phyloP scores from a whole-genome alignment of 768 basidiomycete genomes.

The Rubroboletus satanas region DNA sequence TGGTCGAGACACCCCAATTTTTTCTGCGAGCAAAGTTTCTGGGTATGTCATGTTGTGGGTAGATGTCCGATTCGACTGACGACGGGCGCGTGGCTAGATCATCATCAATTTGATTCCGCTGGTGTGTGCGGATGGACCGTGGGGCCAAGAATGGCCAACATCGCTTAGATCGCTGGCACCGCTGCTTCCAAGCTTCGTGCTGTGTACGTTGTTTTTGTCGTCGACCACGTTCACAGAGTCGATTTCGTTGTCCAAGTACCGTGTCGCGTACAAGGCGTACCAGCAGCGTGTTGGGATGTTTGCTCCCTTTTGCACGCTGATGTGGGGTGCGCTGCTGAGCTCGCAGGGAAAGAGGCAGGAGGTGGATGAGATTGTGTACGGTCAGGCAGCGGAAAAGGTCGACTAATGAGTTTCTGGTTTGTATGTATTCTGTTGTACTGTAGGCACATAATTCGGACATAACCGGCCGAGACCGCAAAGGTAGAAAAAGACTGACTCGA shows the following conservation, averaged over 20 bases:
- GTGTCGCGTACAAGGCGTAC: slow-evolving; percentile 65
- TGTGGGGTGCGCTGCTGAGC: slow-evolving; percentile 41
- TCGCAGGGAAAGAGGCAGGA: slow-evolving; percentile 35
- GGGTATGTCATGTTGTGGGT: slow-evolving; percentile 44
- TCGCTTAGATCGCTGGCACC: slow-evolving; percentile 32
- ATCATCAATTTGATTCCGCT: slow-evolving; percentile 68
- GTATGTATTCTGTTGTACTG: no score
- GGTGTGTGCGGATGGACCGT: slow-evolving; percentile 37
- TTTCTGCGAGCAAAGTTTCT: slow-evolving; percentile 84
- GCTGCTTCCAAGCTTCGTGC: slow-evolving; percentile 53
- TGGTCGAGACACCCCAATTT: slow-evolving; percentile 93
- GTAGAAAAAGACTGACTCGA: slow-evolving; percentile 14
- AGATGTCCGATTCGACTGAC: not conserved
- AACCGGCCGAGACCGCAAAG: slow-evolving; percentile 11
- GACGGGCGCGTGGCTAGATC: slow-evolving; percentile 38
- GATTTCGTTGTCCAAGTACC: slow-evolving; percentile 74
- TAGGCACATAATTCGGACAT: slow-evolving; percentile 6
- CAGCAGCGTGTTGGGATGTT: slow-evolving; percentile 83
- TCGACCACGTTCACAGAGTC: slow-evolving; percentile 80
- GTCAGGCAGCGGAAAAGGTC: slow-evolving; percentile 28
- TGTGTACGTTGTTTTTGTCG: slow-evolving; percentile 69
- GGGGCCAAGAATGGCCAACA: slow-evolving; percentile 19
- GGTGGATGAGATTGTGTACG: slow-evolving; percentile 44
- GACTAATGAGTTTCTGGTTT: slow-evolving; percentile 5
- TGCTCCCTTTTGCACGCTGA: slow-evolving; percentile 42